Base-by-base conservation (phyloP, 768 basidiomycete species). In the Suillus subalutaceus region DNA sequence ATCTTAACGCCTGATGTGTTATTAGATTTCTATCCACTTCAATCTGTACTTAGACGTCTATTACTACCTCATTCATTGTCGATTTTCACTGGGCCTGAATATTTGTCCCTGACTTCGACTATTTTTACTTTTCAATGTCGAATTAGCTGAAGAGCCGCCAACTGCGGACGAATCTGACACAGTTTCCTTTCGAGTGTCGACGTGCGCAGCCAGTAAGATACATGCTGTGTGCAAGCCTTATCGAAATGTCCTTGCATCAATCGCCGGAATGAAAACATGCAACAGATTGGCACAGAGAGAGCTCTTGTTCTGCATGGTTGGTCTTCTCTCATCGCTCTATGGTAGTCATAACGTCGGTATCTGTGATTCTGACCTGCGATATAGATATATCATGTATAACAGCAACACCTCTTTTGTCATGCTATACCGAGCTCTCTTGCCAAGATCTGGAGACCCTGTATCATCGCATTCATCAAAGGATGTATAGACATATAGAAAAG, bases 251-350 rank as follows among this genome's bases (percentile, higher is more conserved):
- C 18, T 3, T 20, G 93, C 0, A 83, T 90, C 15, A 80, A 84
- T 20, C 82, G 90, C 48, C 95, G 97, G 74, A 82, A 84, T 53
- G 93, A 95, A 77, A 90, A 92, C 78, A 94, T 93, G n/a, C 86
- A 86, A 62, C 92, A 26, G 26, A 26, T 26, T 26, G 26, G 26
- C 26, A 26, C 26, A 95, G 77, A 32, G 32, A 32, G 90, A 67
- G 72, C 76, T 6, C 80, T 79, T 5, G 32, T 5, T 5, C 32
- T 5, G 3, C 32, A 32, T 18, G 91, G 92, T 74, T 91, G 90
- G 89, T 82, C 84, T 44, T 74, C 77, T 37, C 87, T 26, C 26
- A 26, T 26, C 26, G 26, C 26, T 26, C 26, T 26, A 2, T 92
- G 90, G 90, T 92, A 69, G 72, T 58, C 16, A 50, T 23, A 64